Evolutionary conservation across 108 stramenopile species (phyloP).

Genomic region (Skeletonema costatum): DNA sequence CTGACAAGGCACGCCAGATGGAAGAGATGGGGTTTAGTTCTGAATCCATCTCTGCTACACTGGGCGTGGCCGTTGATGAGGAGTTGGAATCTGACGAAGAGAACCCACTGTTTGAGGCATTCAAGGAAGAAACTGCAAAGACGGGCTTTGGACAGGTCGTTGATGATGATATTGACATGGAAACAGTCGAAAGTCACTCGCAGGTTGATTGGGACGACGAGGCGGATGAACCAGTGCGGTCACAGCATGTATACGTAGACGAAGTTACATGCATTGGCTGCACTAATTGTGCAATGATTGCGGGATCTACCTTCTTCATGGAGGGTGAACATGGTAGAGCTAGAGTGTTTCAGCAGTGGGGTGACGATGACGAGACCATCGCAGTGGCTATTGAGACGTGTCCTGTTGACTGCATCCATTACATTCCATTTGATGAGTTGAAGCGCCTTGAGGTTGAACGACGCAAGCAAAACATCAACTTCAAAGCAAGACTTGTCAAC

Average conservation of each 20-base stretch:
- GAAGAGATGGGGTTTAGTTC: conserved; percentile 79
- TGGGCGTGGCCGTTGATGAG: conserved; percentile 70
- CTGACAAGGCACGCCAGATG: conserved; percentile 84
- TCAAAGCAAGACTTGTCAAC: conserved; percentile 85
- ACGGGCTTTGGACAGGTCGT: conserved; percentile 48
- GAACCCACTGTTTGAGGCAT: conserved; percentile 58
- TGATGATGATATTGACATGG: conserved; percentile 62
- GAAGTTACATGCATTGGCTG: conserved; percentile 93
- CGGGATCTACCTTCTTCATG: conserved; percentile 94
- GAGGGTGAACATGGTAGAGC: conserved; percentile 87
- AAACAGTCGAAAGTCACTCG: conserved; percentile 74
- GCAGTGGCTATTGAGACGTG: conserved; percentile 88
- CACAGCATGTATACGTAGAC: conserved; percentile 92
- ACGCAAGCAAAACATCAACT: conserved; percentile 85
- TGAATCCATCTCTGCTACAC: conserved; percentile 62
- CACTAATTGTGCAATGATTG: conserved; percentile 88
- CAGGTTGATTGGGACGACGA: conserved; percentile 74
- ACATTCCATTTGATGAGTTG: conserved; percentile 88
- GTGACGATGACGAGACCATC: conserved; percentile 90
- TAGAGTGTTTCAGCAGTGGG: conserved; percentile 90
- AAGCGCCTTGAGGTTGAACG: conserved; percentile 80
- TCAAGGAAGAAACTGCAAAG: conserved; percentile 54
- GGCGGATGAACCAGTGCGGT: conserved; percentile 67
- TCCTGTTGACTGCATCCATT: conserved; percentile 94
- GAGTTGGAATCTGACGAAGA: conserved; percentile 58